These are phyloP conservation scores for Artemisia annua DNA, from an alignment of 129 eudicot species.

Conservation along the genomic window DNA sequence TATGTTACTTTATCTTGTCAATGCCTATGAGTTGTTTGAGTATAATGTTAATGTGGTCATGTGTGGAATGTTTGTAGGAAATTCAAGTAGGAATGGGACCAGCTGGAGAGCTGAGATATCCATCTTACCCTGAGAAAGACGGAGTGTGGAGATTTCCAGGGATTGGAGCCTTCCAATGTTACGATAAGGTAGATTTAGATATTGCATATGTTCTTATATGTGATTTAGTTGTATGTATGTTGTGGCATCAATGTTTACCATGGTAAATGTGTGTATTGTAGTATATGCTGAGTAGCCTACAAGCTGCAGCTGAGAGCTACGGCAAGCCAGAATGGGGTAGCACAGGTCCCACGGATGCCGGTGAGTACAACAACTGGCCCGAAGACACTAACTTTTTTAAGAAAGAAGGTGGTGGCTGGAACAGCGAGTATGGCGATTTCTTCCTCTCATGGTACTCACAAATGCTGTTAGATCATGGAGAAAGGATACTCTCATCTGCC, in stretches of 20 bases:
- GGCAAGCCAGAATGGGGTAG: slow-evolving; percentile 97
- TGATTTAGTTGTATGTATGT: no score
- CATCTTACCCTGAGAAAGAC: slow-evolving; percentile 89
- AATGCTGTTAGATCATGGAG: slow-evolving; percentile 85
- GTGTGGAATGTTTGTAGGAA: slow-evolving; percentile 48
- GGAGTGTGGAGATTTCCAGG: slow-evolving; percentile 98
- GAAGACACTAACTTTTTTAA: slow-evolving; percentile 89
- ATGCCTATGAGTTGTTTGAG: no score
- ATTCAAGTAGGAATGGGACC: slow-evolving; percentile 99
- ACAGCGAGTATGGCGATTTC: slow-evolving; percentile 75
- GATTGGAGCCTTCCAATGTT: slow-evolving; percentile 96
- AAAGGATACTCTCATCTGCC: slow-evolving; percentile 61
- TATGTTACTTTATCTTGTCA: no score
- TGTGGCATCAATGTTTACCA: slow-evolving; percentile 11
- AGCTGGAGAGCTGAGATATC: slow-evolving; percentile 96
- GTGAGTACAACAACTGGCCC: slow-evolving; percentile 93
- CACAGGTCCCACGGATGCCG: slow-evolving; percentile 94
- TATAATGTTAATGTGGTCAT: slow-evolving; percentile 5
- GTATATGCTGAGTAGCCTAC: slow-evolving; percentile 85
- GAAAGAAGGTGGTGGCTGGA: slow-evolving; percentile 88
- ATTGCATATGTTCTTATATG: no score
- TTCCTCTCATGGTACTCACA: slow-evolving; percentile 95
- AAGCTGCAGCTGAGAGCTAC: slow-evolving; percentile 82
- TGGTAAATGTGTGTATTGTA: slow-evolving; percentile 33
- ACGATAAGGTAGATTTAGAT: slow-evolving; percentile 77